Conservation (phyloP, 345 rosid species). For the Eucalyptus albens region DNA sequence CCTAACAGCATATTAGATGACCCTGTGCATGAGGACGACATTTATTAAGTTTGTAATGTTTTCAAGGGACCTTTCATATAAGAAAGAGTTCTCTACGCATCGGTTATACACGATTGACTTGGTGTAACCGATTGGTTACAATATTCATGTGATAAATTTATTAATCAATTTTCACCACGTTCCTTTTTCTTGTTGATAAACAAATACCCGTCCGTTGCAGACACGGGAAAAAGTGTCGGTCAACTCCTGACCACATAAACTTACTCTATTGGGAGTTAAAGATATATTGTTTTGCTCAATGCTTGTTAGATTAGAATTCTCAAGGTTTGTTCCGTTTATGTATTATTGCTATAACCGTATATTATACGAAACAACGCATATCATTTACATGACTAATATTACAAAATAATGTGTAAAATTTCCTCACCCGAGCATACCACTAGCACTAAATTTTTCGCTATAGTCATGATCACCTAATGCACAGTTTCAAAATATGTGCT, state of each 20-base stretch:
- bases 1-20: background rate
- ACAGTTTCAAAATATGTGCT: background rate
- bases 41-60: background rate
- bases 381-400: background rate
- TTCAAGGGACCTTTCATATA: background rate
- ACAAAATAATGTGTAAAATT: background rate
- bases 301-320: background rate
- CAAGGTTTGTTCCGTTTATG: background rate
- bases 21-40: background rate
- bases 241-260: background rate
- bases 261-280: background rate
- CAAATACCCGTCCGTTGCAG: background rate
- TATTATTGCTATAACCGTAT: background rate
- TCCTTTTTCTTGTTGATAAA: background rate
- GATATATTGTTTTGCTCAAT: background rate
- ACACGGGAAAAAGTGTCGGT: background rate
- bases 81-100: background rate
- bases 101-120: background rate
- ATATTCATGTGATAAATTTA: too few relatives aligned
- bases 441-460: background rate
- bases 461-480: background rate
- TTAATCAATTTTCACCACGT: background rate
- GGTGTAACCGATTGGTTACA: background rate
- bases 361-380: too few relatives aligned
- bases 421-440: background rate